Evolutionary conservation across 2,329 filamentous ascomycete genomes (phyloP), one percentile per base, ranked within the genome.

Genomic region (Claviceps capensis): DNA sequence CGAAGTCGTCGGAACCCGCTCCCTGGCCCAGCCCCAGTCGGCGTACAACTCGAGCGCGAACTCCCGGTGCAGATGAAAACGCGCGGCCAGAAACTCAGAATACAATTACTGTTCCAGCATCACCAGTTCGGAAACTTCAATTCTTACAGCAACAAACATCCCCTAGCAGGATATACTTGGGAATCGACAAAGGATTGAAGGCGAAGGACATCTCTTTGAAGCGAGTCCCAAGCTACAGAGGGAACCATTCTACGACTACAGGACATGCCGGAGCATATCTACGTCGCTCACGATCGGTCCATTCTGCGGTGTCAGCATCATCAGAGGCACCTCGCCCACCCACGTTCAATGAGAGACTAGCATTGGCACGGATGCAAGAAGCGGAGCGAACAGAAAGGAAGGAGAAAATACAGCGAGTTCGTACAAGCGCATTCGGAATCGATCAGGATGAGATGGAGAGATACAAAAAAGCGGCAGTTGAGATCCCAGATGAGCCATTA

Each of bases 101-200:
- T 58, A 37, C 63, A 62, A 69, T 95, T 1, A 81, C 95, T 65
- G 85, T 97, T 14, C 88, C 88, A 1, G 80, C 78, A 3, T 84
- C 81, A 8, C 79, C 89, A 0, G 85, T 91, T 4, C 83, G 76
- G 69, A 66, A 80, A 70, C 58, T 72, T 59, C 68, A 74, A 65
- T 66, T 72, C 14, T 63, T 67, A 1, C 63, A 73, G 1, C 71
- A 78, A 14, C 82, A 81, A 38, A 80, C 76, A 26, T 96, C 90
- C 1, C 91, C 93, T 1, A 85, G 85, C 50, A 77, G 90, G 54
- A 79, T 93, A 14, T 68, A 88, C 17, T 67, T 97, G 16, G 91
- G 93, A 5, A 94, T 97, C 55, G 90, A 95, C 67, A 94, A 95
- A 64, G 89, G 88, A 1, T 71, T 90, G 38, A 85, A 76, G 59